Evolutionary conservation across 1,139 yeast species (phyloP).

Genomic region (Sugiyamaella sp.): DNA sequence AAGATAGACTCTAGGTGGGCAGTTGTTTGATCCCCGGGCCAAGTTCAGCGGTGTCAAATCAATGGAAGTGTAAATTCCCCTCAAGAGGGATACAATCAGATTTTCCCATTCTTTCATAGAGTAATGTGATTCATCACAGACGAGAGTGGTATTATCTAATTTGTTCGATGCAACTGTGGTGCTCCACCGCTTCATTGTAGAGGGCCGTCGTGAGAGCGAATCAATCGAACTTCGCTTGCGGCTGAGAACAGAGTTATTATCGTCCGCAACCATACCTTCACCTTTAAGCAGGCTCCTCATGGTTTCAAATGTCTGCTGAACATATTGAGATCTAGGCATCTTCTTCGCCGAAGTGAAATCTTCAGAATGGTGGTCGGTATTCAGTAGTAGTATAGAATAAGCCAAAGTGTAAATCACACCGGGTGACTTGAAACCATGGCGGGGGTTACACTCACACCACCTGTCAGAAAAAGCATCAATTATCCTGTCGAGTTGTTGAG

Average conservation of each 20-base stretch:
- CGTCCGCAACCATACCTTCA: slow-evolving; percentile 10
- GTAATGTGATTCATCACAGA: slow-evolving; percentile 27
- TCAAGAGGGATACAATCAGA: slow-evolving; percentile 31
- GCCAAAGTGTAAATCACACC: slow-evolving; percentile 73
- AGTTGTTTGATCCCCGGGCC: slow-evolving; percentile 24
- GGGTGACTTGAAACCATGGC: slow-evolving; percentile 53
- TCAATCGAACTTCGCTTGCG: slow-evolving; percentile 20
- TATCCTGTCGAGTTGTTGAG: slow-evolving; percentile 78
- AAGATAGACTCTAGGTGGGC: slow-evolving; percentile 23
- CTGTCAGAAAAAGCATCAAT: slow-evolving; percentile 69
- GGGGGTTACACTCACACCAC: slow-evolving; percentile 59
- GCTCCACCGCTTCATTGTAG: slow-evolving; percentile 30
- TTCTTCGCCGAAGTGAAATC: slow-evolving; percentile 39
- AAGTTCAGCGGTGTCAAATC: slow-evolving; percentile 36
- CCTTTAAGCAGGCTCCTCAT: slow-evolving; percentile 27
- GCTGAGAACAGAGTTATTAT: slow-evolving; percentile 6
- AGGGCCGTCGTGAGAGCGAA: slow-evolving; percentile 20
- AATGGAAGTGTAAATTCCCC: slow-evolving; percentile 37
- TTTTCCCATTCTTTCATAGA: slow-evolving; percentile 37
- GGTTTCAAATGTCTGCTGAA: slow-evolving; percentile 34
- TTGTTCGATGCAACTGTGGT: slow-evolving; percentile 22
- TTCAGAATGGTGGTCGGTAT: slow-evolving; percentile 47
- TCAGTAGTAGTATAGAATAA: slow-evolving; percentile 71
- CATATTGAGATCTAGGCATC: slow-evolving; percentile 43
- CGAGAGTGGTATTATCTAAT: slow-evolving; percentile 29